A percentile compares a stretch with the other conserved stretches of the same genome.
Conservation (phyloP, 2,329 filamentous ascomycete genomes). For the Trematosphaeria pertusa region DNA sequence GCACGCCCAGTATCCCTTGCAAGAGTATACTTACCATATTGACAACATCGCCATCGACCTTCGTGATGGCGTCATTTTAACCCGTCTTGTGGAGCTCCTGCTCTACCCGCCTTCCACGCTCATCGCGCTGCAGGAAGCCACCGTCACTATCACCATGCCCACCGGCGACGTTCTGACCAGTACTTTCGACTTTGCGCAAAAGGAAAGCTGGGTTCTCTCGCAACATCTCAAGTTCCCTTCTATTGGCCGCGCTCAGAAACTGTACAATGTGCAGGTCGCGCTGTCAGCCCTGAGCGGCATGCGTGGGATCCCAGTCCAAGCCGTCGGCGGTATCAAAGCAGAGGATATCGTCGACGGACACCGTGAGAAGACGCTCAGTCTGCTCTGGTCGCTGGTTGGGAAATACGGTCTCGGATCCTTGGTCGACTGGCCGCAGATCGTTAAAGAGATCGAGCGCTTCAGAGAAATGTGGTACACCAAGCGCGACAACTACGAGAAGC, state of each 20-base stretch:
- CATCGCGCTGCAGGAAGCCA: conserved; percentile 42
- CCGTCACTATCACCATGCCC: conserved; percentile 55
- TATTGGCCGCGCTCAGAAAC: conserved; percentile 61
- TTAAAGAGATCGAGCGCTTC: conserved; percentile 59
- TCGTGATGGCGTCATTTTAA: conserved; percentile 66
- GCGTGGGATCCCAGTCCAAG: conserved; percentile 48
- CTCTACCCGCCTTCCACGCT: conserved; percentile 53
- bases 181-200: conserved; percentile 36
- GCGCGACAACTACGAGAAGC: conserved; percentile 38
- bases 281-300: conserved; percentile 59
- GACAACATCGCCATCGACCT: conserved; percentile 68
- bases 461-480: conserved; percentile 36
- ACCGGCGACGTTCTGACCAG: conserved; percentile 53
- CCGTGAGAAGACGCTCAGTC: conserved; percentile 67
- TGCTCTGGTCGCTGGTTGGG: conserved; percentile 67
- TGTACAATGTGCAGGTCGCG: conserved; percentile 66
- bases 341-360: conserved; percentile 70
- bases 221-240: conserved; percentile 66
- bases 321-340: conserved; percentile 56
- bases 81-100: conserved; percentile 65
- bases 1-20: conserved; percentile 62
- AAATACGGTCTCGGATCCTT: conserved; percentile 62
- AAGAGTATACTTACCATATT: conserved; percentile 66
- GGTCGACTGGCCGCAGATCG: conserved; percentile 63
- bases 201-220: conserved; percentile 58